phyloP scores from a whole-genome alignment of 1,139 yeast genomes.

The Yamadazyma mexicana region DNA sequence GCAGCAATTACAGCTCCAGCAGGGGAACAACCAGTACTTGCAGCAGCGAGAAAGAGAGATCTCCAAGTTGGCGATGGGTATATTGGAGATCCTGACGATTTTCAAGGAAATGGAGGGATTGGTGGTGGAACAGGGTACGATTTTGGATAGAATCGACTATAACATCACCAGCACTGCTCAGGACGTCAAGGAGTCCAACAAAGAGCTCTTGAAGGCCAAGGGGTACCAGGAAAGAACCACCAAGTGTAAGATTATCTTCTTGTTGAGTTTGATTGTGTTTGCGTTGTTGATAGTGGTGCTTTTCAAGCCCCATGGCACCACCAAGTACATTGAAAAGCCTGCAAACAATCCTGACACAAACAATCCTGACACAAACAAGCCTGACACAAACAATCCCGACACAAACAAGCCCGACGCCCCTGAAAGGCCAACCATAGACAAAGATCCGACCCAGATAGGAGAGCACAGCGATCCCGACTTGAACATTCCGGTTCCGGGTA shows the following conservation, averaged over 20 bases:
- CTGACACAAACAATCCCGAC: not conserved
- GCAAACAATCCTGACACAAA: not conserved
- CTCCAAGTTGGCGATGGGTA: constrained; percentile 88
- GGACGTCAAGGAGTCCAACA: constrained; percentile 74
- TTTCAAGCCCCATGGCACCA: constrained; percentile 54
- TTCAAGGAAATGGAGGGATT: constrained; percentile 89
- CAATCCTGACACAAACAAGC: not conserved
- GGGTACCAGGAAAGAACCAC: constrained; percentile 84
- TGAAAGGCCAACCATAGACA: not conserved
- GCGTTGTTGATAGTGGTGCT: constrained; percentile 71
- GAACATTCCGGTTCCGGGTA: not conserved
- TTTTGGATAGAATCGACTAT: constrained; percentile 89
- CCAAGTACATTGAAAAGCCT: constrained; percentile 23
- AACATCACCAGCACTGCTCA: constrained; percentile 78
- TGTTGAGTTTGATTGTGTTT: constrained; percentile 68
- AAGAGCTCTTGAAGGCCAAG: constrained; percentile 75
- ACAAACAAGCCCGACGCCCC: not conserved
- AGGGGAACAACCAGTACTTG: constrained; percentile 24
- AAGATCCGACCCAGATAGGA: not conserved
- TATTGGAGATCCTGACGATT: constrained; percentile 86
- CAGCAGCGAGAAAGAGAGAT: constrained; percentile 87
- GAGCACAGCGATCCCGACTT: constrained; percentile 1
- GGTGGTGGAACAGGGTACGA: constrained; percentile 94
- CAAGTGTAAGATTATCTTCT: constrained; percentile 82
- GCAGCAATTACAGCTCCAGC: constrained; percentile 39